These are phyloP conservation scores for Saccharomycopsis malanga DNA, from an alignment of 805 yeast species.

Conservation along the genomic window DNA sequence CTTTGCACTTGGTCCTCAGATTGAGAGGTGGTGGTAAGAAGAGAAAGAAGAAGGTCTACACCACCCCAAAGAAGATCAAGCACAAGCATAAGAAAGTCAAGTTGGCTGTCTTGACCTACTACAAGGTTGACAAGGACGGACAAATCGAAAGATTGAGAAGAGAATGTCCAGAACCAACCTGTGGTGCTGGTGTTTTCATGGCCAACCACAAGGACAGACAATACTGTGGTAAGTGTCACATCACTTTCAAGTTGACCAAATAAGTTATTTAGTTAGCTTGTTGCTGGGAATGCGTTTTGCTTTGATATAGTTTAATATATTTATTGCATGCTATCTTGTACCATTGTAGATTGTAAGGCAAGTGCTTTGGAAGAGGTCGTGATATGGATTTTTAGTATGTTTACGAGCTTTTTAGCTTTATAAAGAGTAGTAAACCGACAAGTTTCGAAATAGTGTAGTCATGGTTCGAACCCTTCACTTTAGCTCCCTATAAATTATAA, in stretches of 20 bases:
- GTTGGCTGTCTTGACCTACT: slow-evolving; percentile 98
- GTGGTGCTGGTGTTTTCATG: slow-evolving; percentile 99
- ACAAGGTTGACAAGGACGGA: slow-evolving; percentile 98
- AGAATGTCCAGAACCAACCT: slow-evolving; percentile 86
- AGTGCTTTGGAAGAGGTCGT: too few species aligned
- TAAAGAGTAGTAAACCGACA: too few species aligned
- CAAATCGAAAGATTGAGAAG: slow-evolving; percentile 98
- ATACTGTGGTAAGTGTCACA: slow-evolving; percentile 99
- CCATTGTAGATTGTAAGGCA: too few species aligned
- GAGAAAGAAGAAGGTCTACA: slow-evolving; percentile 99
- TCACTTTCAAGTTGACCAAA: slow-evolving; percentile 61
- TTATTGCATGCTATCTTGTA: not conserved
- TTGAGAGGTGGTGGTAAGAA: slow-evolving; percentile 99
- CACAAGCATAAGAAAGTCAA: slow-evolving; percentile 99
- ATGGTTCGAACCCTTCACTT: too few species aligned
- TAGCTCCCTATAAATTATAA: too few species aligned
- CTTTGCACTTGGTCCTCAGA: slow-evolving; percentile 92
- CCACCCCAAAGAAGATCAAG: slow-evolving; percentile 99
- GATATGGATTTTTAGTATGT: too few species aligned
- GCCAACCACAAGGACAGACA: slow-evolving; percentile 98
- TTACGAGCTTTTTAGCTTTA: too few species aligned
- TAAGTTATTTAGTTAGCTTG: too few species aligned
- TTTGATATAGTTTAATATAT: too few species aligned
- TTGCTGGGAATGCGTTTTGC: too few species aligned
- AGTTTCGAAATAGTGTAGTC: too few species aligned